A percentile compares a stretch with the other conserved stretches of the same genome.
phyloP scores from a whole-genome alignment of 1,284 basidiomycete species.

The Pascua sp. region DNA sequence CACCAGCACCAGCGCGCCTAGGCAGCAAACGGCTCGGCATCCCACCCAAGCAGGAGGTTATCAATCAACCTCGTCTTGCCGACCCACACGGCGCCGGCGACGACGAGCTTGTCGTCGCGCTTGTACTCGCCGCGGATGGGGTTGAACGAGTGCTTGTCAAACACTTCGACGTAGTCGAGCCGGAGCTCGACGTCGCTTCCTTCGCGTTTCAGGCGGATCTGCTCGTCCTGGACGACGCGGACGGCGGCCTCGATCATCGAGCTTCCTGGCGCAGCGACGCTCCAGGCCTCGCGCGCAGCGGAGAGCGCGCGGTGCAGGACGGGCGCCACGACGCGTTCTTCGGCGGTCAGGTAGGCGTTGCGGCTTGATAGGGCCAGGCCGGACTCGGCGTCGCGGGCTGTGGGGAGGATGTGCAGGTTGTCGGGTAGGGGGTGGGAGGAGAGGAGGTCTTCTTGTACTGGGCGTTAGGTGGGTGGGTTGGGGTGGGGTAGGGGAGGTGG shows the following conservation, averaged over 20 bases:
- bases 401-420: constrained; percentile 77
- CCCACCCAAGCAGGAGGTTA: constrained; percentile 73
- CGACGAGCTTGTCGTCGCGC: constrained; percentile 57
- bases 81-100: constrained; percentile 86
- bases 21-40: constrained; percentile 20
- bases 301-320: constrained; percentile 68
- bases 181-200: constrained; percentile 58
- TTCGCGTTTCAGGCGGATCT: constrained; percentile 47
- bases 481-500: neutral
- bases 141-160: constrained; percentile 69
- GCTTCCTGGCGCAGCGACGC: constrained; percentile 54
- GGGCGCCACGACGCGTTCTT: constrained; percentile 67
- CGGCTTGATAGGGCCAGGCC: constrained; percentile 83
- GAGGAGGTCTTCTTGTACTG: constrained; percentile 73
- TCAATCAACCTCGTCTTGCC: constrained; percentile 89
- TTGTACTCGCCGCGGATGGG: constrained; percentile 33
- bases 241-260: constrained; percentile 55
- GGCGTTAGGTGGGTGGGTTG: neutral
- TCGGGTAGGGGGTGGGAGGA: constrained; percentile 67
- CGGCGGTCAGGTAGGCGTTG: constrained; percentile 73
- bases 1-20: too few species aligned
- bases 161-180: constrained; percentile 85
- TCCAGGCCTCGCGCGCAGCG: constrained; percentile 59
- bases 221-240: constrained; percentile 28
- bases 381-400: constrained; percentile 61